Conservation (phyloP, 306 rosid genomes). For the Clitoria ternatea region DNA sequence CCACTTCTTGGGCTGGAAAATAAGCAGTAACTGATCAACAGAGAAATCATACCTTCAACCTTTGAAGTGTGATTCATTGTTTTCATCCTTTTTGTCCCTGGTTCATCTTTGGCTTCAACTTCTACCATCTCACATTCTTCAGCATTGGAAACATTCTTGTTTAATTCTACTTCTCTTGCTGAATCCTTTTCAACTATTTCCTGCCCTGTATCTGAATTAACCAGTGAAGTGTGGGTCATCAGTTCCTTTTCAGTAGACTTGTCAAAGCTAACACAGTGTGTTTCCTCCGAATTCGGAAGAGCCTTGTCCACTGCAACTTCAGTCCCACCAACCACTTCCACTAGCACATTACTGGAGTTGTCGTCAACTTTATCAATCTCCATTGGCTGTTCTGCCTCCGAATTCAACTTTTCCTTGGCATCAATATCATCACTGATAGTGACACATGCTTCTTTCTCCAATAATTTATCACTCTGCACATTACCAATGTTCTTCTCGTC, state of each 20-base stretch:
- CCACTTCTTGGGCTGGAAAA: constrained; percentile 18
- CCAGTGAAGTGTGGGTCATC: background rate
- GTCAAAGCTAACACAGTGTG: background rate
- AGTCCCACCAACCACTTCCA: constrained; percentile 28
- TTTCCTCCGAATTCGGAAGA: constrained; percentile 22
- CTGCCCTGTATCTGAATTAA: constrained; percentile 32
- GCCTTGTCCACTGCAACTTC: constrained; percentile 19
- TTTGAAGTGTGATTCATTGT: background rate
- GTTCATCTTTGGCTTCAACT: constrained; percentile 25
- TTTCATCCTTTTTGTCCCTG: background rate
- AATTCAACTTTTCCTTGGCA: constrained; percentile 10
- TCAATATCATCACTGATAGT: background rate
- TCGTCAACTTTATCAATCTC: constrained; percentile 25
- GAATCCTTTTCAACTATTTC: constrained; percentile 23
- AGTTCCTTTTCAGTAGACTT: constrained; percentile 6
- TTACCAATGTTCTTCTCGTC: constrained; percentile 26
- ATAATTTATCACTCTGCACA: constrained; percentile 20
- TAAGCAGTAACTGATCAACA: background rate
- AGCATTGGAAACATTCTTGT: constrained; percentile 4
- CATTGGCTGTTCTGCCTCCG: constrained; percentile 29
- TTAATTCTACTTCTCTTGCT: background rate
- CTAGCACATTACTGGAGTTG: constrained; percentile 4
- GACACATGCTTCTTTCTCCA: constrained; percentile 19
- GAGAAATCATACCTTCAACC: constrained; percentile 31
- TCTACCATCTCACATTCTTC: constrained; percentile 14